These are phyloP conservation scores for Sarcomyxa edulis DNA, from an alignment of 768 basidiomycete genomes.

Conservation along the genomic window DNA sequence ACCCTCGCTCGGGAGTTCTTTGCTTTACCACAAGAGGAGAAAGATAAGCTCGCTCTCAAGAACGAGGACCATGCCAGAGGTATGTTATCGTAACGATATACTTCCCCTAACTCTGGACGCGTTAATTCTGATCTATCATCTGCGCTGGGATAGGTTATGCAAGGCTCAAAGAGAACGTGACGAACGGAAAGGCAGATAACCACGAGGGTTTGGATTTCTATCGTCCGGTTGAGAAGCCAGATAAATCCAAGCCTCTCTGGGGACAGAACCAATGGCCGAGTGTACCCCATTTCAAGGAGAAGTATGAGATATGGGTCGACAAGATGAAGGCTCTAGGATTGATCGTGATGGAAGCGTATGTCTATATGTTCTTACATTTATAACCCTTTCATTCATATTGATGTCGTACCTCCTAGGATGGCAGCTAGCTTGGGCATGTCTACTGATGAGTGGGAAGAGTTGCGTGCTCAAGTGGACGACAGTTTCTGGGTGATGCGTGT, in stretches of 20 bases:
- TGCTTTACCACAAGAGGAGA: slow-evolving; percentile 63
- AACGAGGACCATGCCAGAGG: slow-evolving; percentile 77
- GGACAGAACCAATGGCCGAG: slow-evolving; percentile 87
- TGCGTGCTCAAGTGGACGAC: slow-evolving; percentile 70
- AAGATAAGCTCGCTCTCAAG: slow-evolving; percentile 64
- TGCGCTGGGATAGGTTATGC: slow-evolving; percentile 62
- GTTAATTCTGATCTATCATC: background rate
- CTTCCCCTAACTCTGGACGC: background rate
- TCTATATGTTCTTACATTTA: too few relatives aligned
- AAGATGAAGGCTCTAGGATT: slow-evolving; percentile 84
- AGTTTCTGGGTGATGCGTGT: slow-evolving; percentile 89
- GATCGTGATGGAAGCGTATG: slow-evolving; percentile 82
- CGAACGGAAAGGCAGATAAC: slow-evolving; percentile 77
- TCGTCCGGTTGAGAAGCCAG: slow-evolving; percentile 61
- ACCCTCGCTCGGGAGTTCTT: slow-evolving; percentile 73
- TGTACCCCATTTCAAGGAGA: slow-evolving; percentile 50
- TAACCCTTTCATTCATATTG: background rate
- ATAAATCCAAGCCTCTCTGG: slow-evolving; percentile 68
- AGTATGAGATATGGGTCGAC: slow-evolving; percentile 69
- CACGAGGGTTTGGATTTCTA: slow-evolving; percentile 87
- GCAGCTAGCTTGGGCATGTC: slow-evolving; percentile 74
- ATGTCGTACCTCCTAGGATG: slow-evolving; percentile 48
- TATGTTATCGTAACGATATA: slow-evolving; percentile 19
- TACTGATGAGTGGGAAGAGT: slow-evolving; percentile 58
- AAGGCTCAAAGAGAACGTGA: slow-evolving; percentile 78